Conservation (phyloP, 2,329 filamentous ascomycete genomes). For the Neofusicoccum sp. region DNA sequence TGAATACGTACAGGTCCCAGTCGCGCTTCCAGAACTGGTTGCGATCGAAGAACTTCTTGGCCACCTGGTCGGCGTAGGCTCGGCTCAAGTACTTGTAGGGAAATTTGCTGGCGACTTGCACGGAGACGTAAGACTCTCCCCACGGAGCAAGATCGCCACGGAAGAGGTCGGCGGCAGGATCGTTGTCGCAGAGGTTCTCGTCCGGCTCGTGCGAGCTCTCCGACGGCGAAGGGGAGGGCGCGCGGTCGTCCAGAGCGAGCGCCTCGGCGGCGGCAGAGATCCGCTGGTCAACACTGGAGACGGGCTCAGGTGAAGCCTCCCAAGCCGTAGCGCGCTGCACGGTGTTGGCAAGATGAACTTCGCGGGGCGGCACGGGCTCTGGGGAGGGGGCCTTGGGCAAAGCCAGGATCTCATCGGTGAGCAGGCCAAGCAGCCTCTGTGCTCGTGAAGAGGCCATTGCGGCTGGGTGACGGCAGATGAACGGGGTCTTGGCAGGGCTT, state of each 20-base stretch:
- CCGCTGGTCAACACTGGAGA: neutral
- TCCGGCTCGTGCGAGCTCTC: slow-evolving; percentile 10
- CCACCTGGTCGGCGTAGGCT: slow-evolving; percentile 45
- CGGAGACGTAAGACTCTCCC: slow-evolving; percentile 36
- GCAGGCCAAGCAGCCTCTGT: slow-evolving; percentile 2
- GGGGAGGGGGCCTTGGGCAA: neutral
- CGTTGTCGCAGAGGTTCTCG: neutral
- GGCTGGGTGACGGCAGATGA: neutral
- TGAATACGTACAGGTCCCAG: slow-evolving; percentile 72
- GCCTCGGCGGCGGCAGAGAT: neutral
- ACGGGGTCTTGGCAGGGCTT: no score
- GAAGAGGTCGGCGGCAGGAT: neutral
- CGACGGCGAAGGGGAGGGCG: neutral
- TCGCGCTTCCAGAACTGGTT: slow-evolving; percentile 57
- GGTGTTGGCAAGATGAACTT: neutral
- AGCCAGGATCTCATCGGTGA: slow-evolving; percentile 4
- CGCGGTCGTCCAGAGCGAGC: neutral
- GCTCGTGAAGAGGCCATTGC: neutral
- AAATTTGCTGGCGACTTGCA: slow-evolving; percentile 55
- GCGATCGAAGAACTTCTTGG: slow-evolving; percentile 56
- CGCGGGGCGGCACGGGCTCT: neutral
- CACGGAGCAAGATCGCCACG: slow-evolving; percentile 4
- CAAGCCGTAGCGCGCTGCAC: neutral
- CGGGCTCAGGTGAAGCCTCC: neutral
- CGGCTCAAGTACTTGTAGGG: slow-evolving; percentile 59